Base-by-base conservation (phyloP, 768 basidiomycete species). In the Amanita rimosa region DNA sequence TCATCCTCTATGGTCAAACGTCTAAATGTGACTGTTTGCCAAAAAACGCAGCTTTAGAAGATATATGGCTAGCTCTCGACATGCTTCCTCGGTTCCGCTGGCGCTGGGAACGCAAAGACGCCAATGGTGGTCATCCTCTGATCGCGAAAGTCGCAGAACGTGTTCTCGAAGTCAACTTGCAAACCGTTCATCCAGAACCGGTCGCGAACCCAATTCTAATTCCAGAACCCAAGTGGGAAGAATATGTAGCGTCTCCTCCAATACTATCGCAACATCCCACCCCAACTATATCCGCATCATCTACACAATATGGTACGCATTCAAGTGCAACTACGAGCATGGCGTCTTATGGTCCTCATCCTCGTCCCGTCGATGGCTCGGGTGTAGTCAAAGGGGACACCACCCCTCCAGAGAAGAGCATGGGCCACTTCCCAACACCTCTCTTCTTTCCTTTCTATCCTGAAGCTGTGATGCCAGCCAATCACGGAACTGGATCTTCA, bases 41-140 rank as follows among this genome's bases (percentile, higher is more conserved):
- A 1, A 73, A 71, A 35, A 69, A 79, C 49, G 75, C 78, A 34
- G 86, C 83, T 34, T 67, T 86, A 24, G 84, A 90, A 63, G 89
- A 92, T 57, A 75, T 92, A 33, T 86, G 84, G 80, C 77, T 87
- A 62, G 89, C 89, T 24, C 78, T 92, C 17, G 83, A 90, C 62
- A 85, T 90, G 79, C 76, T 91, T 9, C 89, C 89, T 2, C 81
- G 82, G 27, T 85, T 91, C 75, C 81, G 89, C 44, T 92, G 89
- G 89, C 80, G 89, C 53, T 92, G 89, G 89, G 86, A 89, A 58
- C 78, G 89, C 46, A 88, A 83, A 61, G 88, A 91, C 58, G 64
- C 78, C 48, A 81, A 80, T 38, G 85, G 85, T 38, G 81, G 80
- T 1, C 86, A 89, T 57, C 88, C 89, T n/a, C 76, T 90, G 45